Base-by-base conservation (phyloP, 148 eudicot genomes). In the Euryodendron excelsum region DNA sequence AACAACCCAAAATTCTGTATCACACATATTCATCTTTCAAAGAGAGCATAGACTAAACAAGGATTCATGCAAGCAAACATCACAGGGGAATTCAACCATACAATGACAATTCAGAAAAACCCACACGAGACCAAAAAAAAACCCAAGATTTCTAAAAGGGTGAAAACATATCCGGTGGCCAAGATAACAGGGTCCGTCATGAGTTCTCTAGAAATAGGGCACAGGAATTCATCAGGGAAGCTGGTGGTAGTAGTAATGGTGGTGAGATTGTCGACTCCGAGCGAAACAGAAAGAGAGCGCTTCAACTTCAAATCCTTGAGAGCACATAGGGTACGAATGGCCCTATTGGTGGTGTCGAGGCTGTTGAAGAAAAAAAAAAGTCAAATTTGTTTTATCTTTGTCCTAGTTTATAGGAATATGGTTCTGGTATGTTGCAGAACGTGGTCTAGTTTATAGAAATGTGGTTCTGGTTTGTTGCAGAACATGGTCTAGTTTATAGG, bases 141-240 rank as follows among this genome's bases (percentile, higher is more conserved):
- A 9, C 21, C 34, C 34, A 31, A 30, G 18, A 17, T 15, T 14
- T 10, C 13, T 2, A 18, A 12, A 47, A 4, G 74, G 25, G 34
- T 0, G 34, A 23, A 28, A 71, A 74, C 98, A 92, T 90, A 94
- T 37, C 98, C 98, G 52, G 94, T 82, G 80, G 97, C 79, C 71
- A 94, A 65, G 47, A 94, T 80, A 28, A 94, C 98, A 72, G 98
- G 97, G 82, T 94, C 96, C 50, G 71, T 82, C 94, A 94, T 94
- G 55, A 94, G 87, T 23, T 84, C 86, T 74, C 86, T 89, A 17
- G 98, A 94, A 68, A 94, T 85, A 21, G 98, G 97, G 62, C 98
- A 94, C 53, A 84, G 80, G 64, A 90, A 94, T 67, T 90, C 89
- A 17, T 85, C 88, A 6, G 98, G 98, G n/a, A n/a, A n/a, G n/a